phyloP scores from a whole-genome alignment of 768 basidiomycete genomes.

The Tephrocybe sp. region DNA sequence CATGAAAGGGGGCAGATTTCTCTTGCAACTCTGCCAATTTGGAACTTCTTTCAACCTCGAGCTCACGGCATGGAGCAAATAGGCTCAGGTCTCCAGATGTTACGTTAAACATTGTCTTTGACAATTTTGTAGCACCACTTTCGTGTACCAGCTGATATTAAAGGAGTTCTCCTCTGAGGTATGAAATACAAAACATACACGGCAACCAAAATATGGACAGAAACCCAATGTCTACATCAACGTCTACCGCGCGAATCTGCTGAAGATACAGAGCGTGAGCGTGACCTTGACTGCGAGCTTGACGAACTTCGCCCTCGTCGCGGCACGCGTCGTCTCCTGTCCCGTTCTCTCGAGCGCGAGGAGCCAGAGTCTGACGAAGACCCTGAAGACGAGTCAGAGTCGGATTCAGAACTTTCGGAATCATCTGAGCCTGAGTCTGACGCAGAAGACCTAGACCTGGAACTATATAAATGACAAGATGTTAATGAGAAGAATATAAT shows the following conservation, averaged over 20 bases:
- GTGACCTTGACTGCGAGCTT: conserved; percentile 12
- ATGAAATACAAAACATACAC: neutral
- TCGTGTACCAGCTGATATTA: too few species aligned
- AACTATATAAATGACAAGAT: conserved; percentile 1
- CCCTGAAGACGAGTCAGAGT: conserved; percentile 40
- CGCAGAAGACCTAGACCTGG: conserved; percentile 13
- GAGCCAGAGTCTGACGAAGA: conserved; percentile 30
- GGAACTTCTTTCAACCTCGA: too few species aligned
- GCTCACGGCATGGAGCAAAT: too few species aligned
- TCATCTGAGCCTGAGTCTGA: conserved; percentile 28
- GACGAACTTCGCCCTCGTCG: conserved; percentile 18
- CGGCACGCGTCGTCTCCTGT: conserved; percentile 36
- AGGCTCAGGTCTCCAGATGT: too few species aligned
- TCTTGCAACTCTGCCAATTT: too few species aligned
- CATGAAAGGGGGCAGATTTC: too few species aligned
- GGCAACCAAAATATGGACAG: neutral
- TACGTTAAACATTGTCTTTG: too few species aligned
- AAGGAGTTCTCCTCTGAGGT: neutral
- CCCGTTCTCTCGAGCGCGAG: conserved; percentile 44
- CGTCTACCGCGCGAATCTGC: conserved; percentile 18
- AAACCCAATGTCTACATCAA: neutral
- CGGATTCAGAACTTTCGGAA: conserved; percentile 39
- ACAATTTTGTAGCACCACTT: too few species aligned
- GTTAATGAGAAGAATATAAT: neutral
- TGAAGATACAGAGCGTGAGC: conserved; percentile 13